Percentiles rank a stretch among this genome's conserved stretches.
These are phyloP conservation scores for Yamadazyma pseudoaaseri DNA, from an alignment of 1,139 yeast species.

Conservation along the genomic window DNA sequence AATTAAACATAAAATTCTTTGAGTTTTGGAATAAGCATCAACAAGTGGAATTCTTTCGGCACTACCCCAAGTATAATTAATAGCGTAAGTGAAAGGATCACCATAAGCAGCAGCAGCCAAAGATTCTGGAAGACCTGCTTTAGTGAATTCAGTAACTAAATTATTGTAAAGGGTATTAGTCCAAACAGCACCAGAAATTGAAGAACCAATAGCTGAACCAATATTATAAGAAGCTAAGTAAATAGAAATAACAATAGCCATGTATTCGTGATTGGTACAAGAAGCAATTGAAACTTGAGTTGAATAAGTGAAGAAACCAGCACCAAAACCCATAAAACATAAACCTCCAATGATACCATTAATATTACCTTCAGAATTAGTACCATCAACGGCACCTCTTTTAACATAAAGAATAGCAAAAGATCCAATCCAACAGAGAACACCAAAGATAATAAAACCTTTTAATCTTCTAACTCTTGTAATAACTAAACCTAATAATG, in stretches of 20 bases:
- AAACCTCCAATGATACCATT: slow-evolving; percentile 66
- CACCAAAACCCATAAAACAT: slow-evolving; percentile 68
- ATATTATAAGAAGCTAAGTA: slow-evolving; percentile 55
- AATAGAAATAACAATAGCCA: slow-evolving; percentile 62
- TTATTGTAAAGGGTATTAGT: slow-evolving; percentile 27
- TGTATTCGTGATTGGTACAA: slow-evolving; percentile 59
- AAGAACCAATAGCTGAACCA: slow-evolving; percentile 56
- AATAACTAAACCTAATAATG: slow-evolving; percentile 55
- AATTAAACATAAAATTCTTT: slow-evolving; percentile 53
- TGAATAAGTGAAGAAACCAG: slow-evolving; percentile 69
- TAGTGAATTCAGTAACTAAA: slow-evolving; percentile 14
- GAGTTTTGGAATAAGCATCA: slow-evolving; percentile 58
- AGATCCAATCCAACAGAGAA: slow-evolving; percentile 52
- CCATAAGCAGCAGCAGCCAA: slow-evolving; percentile 52
- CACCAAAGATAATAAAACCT: slow-evolving; percentile 59
- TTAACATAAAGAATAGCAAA: slow-evolving; percentile 57
- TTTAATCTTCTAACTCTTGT: slow-evolving; percentile 54
- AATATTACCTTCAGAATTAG: slow-evolving; percentile 33
- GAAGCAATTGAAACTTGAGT: slow-evolving; percentile 65
- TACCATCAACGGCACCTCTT: slow-evolving; percentile 45
- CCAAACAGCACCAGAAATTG: slow-evolving; percentile 69
- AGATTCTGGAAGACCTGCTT: slow-evolving; percentile 12
- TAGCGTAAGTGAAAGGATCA: slow-evolving; percentile 49
- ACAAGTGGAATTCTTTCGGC: slow-evolving; percentile 58
- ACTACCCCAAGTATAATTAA: slow-evolving; percentile 55